These are phyloP conservation scores for Ophiosphaerella narmari DNA, from an alignment of 2,329 filamentous ascomycete genomes.

Conservation along the genomic window DNA sequence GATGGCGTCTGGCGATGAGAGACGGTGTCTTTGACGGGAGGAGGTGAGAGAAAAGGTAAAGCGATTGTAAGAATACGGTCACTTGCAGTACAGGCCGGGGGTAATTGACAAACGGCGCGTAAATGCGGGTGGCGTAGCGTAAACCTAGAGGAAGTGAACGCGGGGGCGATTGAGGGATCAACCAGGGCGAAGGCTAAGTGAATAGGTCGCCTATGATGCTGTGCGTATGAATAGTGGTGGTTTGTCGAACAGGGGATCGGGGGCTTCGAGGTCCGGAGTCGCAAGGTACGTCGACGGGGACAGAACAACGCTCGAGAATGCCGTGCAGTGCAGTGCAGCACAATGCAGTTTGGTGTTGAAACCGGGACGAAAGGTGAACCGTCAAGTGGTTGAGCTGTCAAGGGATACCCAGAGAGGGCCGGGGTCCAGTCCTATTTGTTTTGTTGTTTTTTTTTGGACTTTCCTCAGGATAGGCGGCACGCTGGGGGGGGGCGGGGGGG, in stretches of 20 bases:
- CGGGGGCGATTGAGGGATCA: constrained; percentile 24
- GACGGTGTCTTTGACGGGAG: constrained; percentile 19
- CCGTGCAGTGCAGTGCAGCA: constrained; percentile 5
- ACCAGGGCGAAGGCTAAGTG: constrained; percentile 45
- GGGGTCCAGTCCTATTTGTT: no score
- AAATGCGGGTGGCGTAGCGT: constrained; percentile 15
- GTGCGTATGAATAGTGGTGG: constrained; percentile 1
- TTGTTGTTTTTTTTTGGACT: no score
- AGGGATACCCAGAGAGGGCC: no score
- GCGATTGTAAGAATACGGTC: constrained; percentile 30
- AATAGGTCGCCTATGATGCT: constrained; percentile 45
- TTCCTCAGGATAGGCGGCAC: no score
- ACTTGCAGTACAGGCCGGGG: constrained; percentile 23
- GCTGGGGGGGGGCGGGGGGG: no score
- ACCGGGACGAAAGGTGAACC: constrained; percentile 11
- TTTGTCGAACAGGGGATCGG: constrained; percentile 15
- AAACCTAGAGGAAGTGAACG: constrained; percentile 6
- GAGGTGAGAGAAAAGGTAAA: constrained; percentile 26
- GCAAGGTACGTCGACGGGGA: constrained; percentile 7
- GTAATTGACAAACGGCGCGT: constrained; percentile 17
- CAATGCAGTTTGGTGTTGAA: constrained; percentile 14
- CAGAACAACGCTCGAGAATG: constrained; percentile 21
- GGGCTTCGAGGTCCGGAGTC: constrained; percentile 8
- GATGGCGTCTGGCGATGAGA: constrained; percentile 22
- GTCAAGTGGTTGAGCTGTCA: constrained; percentile 2